Percentiles rank a stretch among this genome's conserved stretches.
These are phyloP conservation scores for Plasmodium adleri DNA, from an alignment of 169 alveolate species.

Conservation along the genomic window DNA sequence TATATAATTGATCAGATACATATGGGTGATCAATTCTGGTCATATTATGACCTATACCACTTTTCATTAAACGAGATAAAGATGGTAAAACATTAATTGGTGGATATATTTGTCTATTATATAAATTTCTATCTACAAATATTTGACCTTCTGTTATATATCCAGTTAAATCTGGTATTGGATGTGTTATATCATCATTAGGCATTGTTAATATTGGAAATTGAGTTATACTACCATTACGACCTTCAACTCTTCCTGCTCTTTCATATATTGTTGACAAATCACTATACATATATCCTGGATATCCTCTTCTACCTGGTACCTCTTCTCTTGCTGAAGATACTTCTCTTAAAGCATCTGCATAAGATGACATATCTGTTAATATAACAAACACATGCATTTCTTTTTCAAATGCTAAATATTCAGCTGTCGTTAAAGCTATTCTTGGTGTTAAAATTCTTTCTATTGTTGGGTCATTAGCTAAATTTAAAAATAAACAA, in stretches of 20 bases:
- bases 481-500: slow-evolving; percentile 98
- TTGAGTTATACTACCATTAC: slow-evolving; percentile 97
- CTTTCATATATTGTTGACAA: slow-evolving; percentile 99
- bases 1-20: slow-evolving; percentile 99
- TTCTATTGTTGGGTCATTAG: slow-evolving; percentile 99
- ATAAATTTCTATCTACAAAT: slow-evolving; percentile 98
- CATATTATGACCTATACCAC: slow-evolving; percentile 99
- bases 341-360: slow-evolving; percentile 99
- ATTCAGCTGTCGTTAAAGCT: slow-evolving; percentile 99
- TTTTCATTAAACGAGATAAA: slow-evolving; percentile 98
- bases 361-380: slow-evolving; percentile 99
- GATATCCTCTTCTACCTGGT: slow-evolving; percentile 99
- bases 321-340: slow-evolving; percentile 99
- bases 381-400: slow-evolving; percentile 98
- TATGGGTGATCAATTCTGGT: slow-evolving; percentile 99
- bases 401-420: slow-evolving; percentile 98
- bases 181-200: slow-evolving; percentile 99
- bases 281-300: slow-evolving; percentile 99
- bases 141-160: slow-evolving; percentile 99
- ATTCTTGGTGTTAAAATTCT: slow-evolving; percentile 98
- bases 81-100: slow-evolving; percentile 99
- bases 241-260: slow-evolving; percentile 99
- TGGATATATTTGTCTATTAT: slow-evolving; percentile 97
- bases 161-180: slow-evolving; percentile 99
- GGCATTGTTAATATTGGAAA: slow-evolving; percentile 99